A percentile compares a stretch with the other conserved stretches of the same genome.
Evolutionary conservation across 2,329 filamentous ascomycete genomes (phyloP).

Genomic region (Talaromyces islandicus): DNA sequence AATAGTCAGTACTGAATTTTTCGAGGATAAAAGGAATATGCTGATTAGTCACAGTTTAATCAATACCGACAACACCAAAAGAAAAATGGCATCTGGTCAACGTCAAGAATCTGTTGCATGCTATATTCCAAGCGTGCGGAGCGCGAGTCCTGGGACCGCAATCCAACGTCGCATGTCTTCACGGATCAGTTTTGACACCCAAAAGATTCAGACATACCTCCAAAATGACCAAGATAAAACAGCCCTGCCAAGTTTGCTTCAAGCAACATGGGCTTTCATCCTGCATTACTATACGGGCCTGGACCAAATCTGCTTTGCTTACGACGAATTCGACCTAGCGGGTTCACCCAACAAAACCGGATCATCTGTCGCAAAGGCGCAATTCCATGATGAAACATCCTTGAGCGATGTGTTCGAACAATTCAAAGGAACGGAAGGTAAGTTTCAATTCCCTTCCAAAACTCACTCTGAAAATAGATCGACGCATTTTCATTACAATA

Average conservation of each 20-base stretch:
- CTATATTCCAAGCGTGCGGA: slow-evolving; percentile 29
- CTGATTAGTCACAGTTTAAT: background rate
- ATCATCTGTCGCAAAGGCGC: slow-evolving; percentile 19
- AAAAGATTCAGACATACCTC: slow-evolving; percentile 12
- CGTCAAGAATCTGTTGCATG: slow-evolving; percentile 24
- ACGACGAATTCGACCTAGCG: slow-evolving; percentile 23
- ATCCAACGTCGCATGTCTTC: slow-evolving; percentile 29
- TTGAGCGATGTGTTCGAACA: slow-evolving; percentile 23
- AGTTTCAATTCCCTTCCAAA: background rate
- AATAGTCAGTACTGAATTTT: background rate
- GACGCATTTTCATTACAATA: slow-evolving; percentile 28
- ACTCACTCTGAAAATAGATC: background rate
- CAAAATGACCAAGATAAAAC: background rate
- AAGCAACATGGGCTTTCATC: slow-evolving; percentile 42
- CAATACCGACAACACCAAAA: background rate
- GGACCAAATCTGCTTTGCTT: slow-evolving; percentile 45
- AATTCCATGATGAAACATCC: slow-evolving; percentile 24
- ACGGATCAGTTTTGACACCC: slow-evolving; percentile 24
- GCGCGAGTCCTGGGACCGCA: slow-evolving; percentile 18
- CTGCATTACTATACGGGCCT: slow-evolving; percentile 41
- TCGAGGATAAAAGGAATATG: background rate
- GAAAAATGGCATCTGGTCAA: slow-evolving; percentile 3
- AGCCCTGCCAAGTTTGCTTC: slow-evolving; percentile 19
- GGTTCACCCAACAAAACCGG: slow-evolving; percentile 15
- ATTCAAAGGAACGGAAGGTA: slow-evolving; percentile 12